Percentiles rank a stretch among this genome's conserved stretches.
Evolutionary conservation across 2,329 filamentous ascomycete genomes (phyloP).

Genomic region (Neopestalotiopsis sp.): DNA sequence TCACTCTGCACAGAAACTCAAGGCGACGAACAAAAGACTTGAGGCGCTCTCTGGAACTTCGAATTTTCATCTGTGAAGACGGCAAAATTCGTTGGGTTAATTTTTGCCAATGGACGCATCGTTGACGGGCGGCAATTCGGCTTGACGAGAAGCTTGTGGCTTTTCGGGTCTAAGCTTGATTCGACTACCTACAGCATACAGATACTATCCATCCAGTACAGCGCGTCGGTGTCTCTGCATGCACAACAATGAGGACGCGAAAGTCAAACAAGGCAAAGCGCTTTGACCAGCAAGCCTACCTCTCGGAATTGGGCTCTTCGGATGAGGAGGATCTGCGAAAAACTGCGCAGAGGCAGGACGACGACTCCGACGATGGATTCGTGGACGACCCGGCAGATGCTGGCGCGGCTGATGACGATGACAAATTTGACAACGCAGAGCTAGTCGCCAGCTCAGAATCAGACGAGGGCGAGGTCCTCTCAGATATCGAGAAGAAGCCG

Average conservation of each 20-base stretch:
- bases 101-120: not conserved
- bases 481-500: not conserved
- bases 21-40: not conserved
- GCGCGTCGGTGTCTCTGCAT: too few species aligned
- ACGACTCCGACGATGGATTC: slow-evolving; percentile 34
- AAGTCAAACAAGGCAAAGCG: slow-evolving; percentile 34
- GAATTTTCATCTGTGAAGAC: not conserved
- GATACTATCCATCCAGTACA: slow-evolving; percentile 1
- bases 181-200: not conserved
- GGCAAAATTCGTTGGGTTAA: not conserved
- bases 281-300: slow-evolving; percentile 28
- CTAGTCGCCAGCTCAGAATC: slow-evolving; percentile 2
- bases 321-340: slow-evolving; percentile 29
- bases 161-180: not conserved
- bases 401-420: slow-evolving; percentile 16
- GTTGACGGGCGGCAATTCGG: not conserved
- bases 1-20: not conserved
- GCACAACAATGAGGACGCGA: slow-evolving; percentile 32
- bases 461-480: not conserved
- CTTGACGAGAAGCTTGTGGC: slow-evolving; percentile 16
- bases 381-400: slow-evolving; percentile 18
- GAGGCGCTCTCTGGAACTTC: not conserved
- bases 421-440: slow-evolving; percentile 7
- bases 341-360: slow-evolving; percentile 12
- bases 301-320: slow-evolving; percentile 24